Percentiles rank a stretch among this genome's conserved stretches.
Conservation (phyloP, 768 basidiomycete species). For the Butyriboletus loyo region DNA sequence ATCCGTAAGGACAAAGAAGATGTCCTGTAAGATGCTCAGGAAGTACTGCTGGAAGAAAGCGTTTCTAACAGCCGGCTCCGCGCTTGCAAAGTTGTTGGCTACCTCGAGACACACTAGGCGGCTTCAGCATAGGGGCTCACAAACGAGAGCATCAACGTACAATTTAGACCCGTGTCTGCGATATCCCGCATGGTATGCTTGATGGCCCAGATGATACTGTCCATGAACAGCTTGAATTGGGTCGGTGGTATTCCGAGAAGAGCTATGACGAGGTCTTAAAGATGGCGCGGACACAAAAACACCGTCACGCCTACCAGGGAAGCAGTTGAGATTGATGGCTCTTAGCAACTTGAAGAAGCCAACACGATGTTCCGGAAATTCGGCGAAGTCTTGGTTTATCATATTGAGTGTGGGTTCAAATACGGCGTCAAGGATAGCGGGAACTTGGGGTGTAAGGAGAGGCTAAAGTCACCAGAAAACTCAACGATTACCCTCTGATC, state of each 20-base stretch:
- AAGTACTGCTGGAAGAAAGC: slow-evolving; percentile 97
- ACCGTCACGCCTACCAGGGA: slow-evolving; percentile 71
- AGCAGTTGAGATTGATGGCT: slow-evolving; percentile 89
- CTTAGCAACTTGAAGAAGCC: slow-evolving; percentile 96
- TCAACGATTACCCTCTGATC: slow-evolving; percentile 3
- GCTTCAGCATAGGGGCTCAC: slow-evolving; percentile 2
- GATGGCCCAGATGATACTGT: slow-evolving; percentile 99
- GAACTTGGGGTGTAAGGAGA: slow-evolving; percentile 89
- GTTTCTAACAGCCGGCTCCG: slow-evolving; percentile 76
- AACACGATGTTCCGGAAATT: slow-evolving; percentile 95
- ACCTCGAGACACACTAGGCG: slow-evolving; percentile 83
- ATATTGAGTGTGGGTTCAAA: slow-evolving; percentile 96
- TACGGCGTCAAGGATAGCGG: slow-evolving; percentile 92
- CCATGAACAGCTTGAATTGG: slow-evolving; percentile 98
- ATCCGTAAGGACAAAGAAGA: slow-evolving; percentile 96
- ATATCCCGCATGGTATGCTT: slow-evolving; percentile 99
- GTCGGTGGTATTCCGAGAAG: slow-evolving; percentile 81
- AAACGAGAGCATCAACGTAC: slow-evolving; percentile 37
- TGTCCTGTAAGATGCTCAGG: slow-evolving; percentile 89
- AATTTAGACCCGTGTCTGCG: slow-evolving; percentile 81
- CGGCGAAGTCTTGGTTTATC: slow-evolving; percentile 99
- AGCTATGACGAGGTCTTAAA: slow-evolving; percentile 36
- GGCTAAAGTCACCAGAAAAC: slow-evolving; percentile 41
- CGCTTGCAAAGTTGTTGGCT: slow-evolving; percentile 88
- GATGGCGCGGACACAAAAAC: neutral